phyloP scores from a whole-genome alignment of 169 alveolate species.

The Perkinsus marinus region DNA sequence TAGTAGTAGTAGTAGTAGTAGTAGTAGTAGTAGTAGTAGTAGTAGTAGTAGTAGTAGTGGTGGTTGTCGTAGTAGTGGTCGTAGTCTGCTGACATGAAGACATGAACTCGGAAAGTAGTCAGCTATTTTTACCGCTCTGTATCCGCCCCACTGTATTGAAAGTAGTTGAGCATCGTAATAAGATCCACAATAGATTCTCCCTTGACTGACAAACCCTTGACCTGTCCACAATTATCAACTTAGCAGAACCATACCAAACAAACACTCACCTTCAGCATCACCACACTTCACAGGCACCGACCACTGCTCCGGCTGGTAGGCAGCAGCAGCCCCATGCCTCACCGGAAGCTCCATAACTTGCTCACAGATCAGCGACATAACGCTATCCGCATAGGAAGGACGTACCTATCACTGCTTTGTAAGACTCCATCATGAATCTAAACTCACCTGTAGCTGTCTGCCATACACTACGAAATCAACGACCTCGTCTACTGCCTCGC shows the following conservation, averaged over 20 bases:
- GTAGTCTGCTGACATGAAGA: not conserved
- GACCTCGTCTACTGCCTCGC: not conserved
- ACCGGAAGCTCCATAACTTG: not conserved
- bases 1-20: not conserved
- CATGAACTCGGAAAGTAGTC: not conserved
- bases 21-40: no score
- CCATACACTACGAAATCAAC: not conserved
- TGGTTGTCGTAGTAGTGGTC: not conserved
- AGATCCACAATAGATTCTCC: not conserved
- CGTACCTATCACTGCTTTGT: not conserved
- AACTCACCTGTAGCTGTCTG: not conserved
- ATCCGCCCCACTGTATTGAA: not conserved
- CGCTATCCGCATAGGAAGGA: not conserved
- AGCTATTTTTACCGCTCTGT: not conserved
- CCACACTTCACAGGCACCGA: not conserved
- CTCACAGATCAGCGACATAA: not conserved
- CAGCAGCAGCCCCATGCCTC: not conserved
- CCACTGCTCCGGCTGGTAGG: not conserved
- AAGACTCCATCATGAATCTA: not conserved
- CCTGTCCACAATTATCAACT: not conserved
- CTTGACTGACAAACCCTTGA: not conserved
- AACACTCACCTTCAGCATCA: not conserved
- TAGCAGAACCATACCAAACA: not conserved
- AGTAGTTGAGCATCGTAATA: not conserved
- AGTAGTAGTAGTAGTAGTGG: not conserved